Conservation (phyloP, 805 yeast genomes). For the Kluyveromyces nonfermentans region DNA sequence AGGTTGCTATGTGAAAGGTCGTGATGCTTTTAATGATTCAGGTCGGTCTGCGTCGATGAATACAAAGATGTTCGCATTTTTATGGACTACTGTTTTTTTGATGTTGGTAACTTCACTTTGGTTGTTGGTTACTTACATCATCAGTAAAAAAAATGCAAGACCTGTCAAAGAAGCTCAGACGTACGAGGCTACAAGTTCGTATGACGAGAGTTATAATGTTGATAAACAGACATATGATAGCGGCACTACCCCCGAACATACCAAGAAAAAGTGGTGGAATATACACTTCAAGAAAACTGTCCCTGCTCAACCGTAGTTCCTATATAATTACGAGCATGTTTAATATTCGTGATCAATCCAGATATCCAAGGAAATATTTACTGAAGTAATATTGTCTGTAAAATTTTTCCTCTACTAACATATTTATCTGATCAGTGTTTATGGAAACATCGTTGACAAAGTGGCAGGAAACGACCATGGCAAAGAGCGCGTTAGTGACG, state of each 20-base stretch:
- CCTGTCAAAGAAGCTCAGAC: not conserved
- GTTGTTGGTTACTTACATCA: slow-evolving; percentile 12
- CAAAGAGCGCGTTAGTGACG: not conserved
- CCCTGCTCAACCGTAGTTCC: not conserved
- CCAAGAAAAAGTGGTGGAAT: slow-evolving; percentile 1
- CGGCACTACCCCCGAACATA: not conserved
- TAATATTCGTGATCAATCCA: not conserved
- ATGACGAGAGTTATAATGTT: slow-evolving; percentile 8
- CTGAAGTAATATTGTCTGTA: not conserved
- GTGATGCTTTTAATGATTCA: slow-evolving; percentile 35
- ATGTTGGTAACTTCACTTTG: slow-evolving; percentile 15
- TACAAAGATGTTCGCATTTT: slow-evolving; percentile 43
- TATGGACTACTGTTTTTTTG: slow-evolving; percentile 39
- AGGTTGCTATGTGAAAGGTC: slow-evolving; percentile 47
- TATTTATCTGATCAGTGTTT: not conserved
- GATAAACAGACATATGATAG: slow-evolving; percentile 14
- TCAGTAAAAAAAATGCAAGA: slow-evolving; percentile 3
- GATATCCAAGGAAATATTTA: not conserved
- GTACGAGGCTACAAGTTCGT: slow-evolving; percentile 8
- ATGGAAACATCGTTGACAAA: slow-evolving; percentile 1
- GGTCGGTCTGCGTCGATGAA: slow-evolving; percentile 40
- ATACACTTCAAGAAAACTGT: not conserved
- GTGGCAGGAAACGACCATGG: not conserved
- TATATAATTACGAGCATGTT: not conserved
- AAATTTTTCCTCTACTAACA: slow-evolving; percentile 1